Conservation (phyloP, 305 asterid species). For the Petunia hybrid region DNA sequence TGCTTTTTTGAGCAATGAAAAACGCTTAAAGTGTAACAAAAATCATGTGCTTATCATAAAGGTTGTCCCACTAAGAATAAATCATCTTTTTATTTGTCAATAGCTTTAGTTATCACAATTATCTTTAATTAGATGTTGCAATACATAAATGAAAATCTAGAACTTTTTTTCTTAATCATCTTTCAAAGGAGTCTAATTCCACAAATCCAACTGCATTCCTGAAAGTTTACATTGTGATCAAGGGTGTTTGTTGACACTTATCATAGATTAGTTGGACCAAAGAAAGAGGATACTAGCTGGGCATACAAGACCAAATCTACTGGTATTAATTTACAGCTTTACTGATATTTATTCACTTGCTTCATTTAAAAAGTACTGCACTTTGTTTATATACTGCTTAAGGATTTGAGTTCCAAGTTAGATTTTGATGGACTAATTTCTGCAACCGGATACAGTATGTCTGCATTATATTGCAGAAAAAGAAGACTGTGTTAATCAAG, state of each 20-base stretch:
- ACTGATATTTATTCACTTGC: neutral
- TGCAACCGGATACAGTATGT: neutral
- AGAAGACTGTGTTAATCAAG: neutral
- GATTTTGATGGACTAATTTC: neutral
- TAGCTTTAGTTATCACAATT: neutral
- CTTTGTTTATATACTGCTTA: neutral
- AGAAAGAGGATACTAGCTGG: neutral
- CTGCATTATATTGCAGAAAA: neutral
- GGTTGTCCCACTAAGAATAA: neutral
- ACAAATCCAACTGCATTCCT: neutral
- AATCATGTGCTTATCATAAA: neutral
- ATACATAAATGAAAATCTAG: no score
- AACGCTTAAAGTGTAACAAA: neutral
- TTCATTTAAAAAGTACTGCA: neutral
- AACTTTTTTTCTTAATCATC: neutral
- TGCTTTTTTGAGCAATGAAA: neutral
- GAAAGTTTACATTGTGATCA: neutral
- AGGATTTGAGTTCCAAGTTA: neutral
- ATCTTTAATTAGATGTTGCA: neutral
- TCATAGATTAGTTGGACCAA: no score
- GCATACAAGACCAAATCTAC: neutral
- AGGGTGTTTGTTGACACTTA: no score
- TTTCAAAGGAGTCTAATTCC: neutral
- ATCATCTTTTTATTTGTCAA: neutral
- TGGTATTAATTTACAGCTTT: constrained; percentile 8